Percentiles rank a stretch among this genome's conserved stretches.
Conservation (phyloP, 2,329 filamentous ascomycete genomes). For the Exutisphaerella laricina region DNA sequence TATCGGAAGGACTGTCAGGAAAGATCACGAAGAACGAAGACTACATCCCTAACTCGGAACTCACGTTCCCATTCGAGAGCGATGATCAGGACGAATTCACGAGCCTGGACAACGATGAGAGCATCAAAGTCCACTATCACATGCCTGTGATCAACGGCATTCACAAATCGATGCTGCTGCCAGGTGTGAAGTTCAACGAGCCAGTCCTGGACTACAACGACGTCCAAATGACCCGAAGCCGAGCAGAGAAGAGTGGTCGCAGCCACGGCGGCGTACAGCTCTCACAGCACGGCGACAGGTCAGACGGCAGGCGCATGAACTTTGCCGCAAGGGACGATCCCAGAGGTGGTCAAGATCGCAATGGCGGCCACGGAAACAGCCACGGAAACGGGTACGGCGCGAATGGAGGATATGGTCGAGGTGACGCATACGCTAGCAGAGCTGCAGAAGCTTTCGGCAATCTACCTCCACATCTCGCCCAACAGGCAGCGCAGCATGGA, state of each 20-base stretch:
- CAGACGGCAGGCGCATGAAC: slow-evolving; percentile 48
- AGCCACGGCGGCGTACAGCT: slow-evolving; percentile 64
- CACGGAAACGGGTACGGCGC: slow-evolving; percentile 25
- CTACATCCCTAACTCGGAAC: slow-evolving; percentile 75
- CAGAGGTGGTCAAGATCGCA: slow-evolving; percentile 24
- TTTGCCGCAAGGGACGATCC: slow-evolving; percentile 40
- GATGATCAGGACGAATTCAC: slow-evolving; percentile 54
- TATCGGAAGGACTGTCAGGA: slow-evolving; percentile 73
- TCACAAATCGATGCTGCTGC: slow-evolving; percentile 92
- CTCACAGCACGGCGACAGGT: slow-evolving; percentile 42
- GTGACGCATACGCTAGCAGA: slow-evolving; percentile 16
- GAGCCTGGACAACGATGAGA: slow-evolving; percentile 75
- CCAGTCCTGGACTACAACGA: slow-evolving; percentile 71
- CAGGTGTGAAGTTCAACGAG: slow-evolving; percentile 68
- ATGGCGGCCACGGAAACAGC: slow-evolving; percentile 19
- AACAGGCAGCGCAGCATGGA: slow-evolving; percentile 32
- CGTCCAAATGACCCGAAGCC: slow-evolving; percentile 64
- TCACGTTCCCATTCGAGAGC: slow-evolving; percentile 40
- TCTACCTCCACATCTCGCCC: slow-evolving; percentile 32
- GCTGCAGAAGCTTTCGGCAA: slow-evolving; percentile 23
- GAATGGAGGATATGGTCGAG: slow-evolving; percentile 23
- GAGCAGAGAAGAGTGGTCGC: slow-evolving; percentile 61
- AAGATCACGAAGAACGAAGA: slow-evolving; percentile 73
- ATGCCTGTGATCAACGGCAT: slow-evolving; percentile 66
- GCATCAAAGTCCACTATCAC: slow-evolving; percentile 81